Conservation (phyloP, 495 filamentous ascomycete genomes). For the Neurospora sp. region DNA sequence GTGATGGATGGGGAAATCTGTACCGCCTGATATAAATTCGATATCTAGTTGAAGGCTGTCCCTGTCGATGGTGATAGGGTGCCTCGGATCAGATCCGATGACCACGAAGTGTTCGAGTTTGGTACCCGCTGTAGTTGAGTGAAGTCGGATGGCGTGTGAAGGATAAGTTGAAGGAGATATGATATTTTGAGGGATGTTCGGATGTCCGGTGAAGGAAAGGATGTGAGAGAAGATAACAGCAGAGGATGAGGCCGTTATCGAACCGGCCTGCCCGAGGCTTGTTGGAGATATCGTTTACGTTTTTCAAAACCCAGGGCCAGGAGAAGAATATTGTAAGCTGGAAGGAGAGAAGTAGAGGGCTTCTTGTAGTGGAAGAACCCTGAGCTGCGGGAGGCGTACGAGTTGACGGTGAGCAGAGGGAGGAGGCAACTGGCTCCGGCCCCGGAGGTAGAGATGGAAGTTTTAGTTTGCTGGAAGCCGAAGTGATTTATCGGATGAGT, state of each 20-base stretch:
- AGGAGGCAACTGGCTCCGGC: background rate
- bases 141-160: background rate
- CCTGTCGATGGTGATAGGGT: background rate
- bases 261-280: background rate
- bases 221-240: background rate
- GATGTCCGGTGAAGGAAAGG: background rate
- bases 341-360: background rate
- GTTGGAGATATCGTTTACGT: background rate
- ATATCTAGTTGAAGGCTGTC: background rate
- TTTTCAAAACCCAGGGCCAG: background rate
- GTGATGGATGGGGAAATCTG: background rate
- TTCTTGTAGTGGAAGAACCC: background rate
- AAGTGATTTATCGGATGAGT: background rate
- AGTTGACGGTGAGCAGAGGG: background rate
- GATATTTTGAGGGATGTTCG: background rate
- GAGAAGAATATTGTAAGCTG: background rate
- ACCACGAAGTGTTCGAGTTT: background rate
- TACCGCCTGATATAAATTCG: background rate
- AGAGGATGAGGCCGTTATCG: background rate
- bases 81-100: background rate
- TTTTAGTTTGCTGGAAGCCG: background rate
- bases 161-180: background rate
- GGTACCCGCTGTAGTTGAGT: background rate
- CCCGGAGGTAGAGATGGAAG: background rate
- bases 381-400: background rate